Evolutionary conservation across 2,329 filamentous ascomycete genomes (phyloP).

Genomic region (Cylindrodendrum hubeiense): DNA sequence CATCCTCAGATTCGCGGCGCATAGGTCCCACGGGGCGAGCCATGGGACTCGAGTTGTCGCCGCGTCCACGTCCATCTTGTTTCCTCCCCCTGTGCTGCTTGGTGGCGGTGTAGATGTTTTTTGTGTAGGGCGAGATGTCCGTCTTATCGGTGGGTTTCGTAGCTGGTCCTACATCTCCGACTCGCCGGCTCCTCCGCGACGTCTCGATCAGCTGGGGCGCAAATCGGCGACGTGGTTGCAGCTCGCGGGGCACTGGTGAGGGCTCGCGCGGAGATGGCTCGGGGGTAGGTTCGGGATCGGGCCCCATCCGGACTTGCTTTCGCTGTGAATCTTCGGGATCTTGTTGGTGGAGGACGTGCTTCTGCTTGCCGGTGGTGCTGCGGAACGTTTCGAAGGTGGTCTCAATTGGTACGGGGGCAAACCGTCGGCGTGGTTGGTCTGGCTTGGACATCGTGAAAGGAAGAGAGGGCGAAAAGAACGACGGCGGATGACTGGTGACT

Average conservation of each 20-base stretch:
- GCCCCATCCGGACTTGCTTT: constrained; percentile 51
- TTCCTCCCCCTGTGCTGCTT: constrained; percentile 54
- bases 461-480: constrained; percentile 45
- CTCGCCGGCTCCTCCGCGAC: constrained; percentile 76
- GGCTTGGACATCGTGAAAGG: constrained; percentile 57
- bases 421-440: constrained; percentile 66
- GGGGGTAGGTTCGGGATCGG: constrained; percentile 69
- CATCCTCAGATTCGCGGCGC: constrained; percentile 79
- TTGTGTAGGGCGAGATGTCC: constrained; percentile 75
- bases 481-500: constrained; percentile 34
- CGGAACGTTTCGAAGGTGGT: constrained; percentile 74
- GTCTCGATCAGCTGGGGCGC: constrained; percentile 87
- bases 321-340: constrained; percentile 22
- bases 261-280: constrained; percentile 65
- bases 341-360: constrained; percentile 26
- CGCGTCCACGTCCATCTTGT: constrained; percentile 31
- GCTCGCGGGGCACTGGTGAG: constrained; percentile 57
- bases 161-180: constrained; percentile 72
- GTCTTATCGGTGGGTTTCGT: constrained; percentile 77
- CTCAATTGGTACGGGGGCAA: constrained; percentile 78
- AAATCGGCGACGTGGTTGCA: constrained; percentile 67
- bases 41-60: constrained; percentile 42
- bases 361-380: constrained; percentile 48
- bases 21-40: constrained; percentile 52
- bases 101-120: constrained; percentile 67